Percentiles rank a stretch among this genome's conserved stretches.
These are phyloP conservation scores for Kwoniella newhampshirensis DNA, from an alignment of 768 basidiomycete species.

Conservation along the genomic window DNA sequence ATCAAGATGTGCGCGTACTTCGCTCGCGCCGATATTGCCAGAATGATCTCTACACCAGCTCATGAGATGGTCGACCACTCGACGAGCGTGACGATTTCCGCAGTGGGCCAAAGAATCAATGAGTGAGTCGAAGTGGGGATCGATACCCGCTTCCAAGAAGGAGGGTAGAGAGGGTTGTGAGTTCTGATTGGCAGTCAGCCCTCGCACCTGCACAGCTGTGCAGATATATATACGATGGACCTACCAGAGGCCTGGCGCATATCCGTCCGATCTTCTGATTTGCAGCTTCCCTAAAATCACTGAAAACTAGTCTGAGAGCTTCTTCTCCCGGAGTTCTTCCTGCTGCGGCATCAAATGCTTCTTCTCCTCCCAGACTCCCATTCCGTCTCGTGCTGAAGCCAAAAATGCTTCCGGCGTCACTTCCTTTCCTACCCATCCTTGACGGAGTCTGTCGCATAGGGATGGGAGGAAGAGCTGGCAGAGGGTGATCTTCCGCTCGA, in stretches of 20 bases:
- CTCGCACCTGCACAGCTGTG: background rate
- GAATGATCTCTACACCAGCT: slow-evolving; percentile 79
- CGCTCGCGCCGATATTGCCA: slow-evolving; percentile 55
- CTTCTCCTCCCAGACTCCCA: slow-evolving; percentile 57
- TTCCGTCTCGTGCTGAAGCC: slow-evolving; percentile 18
- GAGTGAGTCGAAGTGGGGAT: slow-evolving; percentile 77
- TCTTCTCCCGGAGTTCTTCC: slow-evolving; percentile 84
- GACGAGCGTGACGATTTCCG: slow-evolving; percentile 77
- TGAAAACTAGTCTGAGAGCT: slow-evolving; percentile 82
- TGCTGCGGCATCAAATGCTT: slow-evolving; percentile 65
- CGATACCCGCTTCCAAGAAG: slow-evolving; percentile 69
- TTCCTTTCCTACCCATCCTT: slow-evolving; percentile 35
- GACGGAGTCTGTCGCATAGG: slow-evolving; percentile 34
- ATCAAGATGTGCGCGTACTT: slow-evolving; percentile 46
- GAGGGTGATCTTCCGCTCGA: slow-evolving; percentile 34
- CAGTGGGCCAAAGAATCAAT: slow-evolving; percentile 81
- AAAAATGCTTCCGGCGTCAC: slow-evolving; percentile 35
- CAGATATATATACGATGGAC: slow-evolving; percentile 41
- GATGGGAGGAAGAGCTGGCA: slow-evolving; percentile 44
- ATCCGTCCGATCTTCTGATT: slow-evolving; percentile 78
- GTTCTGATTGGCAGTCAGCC: slow-evolving; percentile 57
- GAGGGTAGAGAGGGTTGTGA: slow-evolving; percentile 67
- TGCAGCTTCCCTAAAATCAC: slow-evolving; percentile 75
- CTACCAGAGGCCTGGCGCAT: slow-evolving; percentile 66
- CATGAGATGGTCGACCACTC: slow-evolving; percentile 80